A percentile compares a stretch with the other conserved stretches of the same genome.
Evolutionary conservation across 352 stramenopile genomes (phyloP).

Genomic region (Thraustochytrium striatum): DNA sequence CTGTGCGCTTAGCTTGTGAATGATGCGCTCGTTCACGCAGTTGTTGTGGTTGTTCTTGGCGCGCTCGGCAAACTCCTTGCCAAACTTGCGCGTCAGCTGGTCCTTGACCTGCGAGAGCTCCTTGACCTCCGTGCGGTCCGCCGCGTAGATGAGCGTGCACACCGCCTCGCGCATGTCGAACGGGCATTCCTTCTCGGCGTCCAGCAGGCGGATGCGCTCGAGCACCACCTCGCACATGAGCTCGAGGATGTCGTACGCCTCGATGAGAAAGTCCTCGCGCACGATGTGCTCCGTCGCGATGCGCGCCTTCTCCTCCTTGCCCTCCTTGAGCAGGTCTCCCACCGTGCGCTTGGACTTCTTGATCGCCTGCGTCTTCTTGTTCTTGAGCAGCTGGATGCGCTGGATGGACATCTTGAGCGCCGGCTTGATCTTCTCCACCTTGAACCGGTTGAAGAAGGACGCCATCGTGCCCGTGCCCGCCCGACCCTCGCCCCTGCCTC

Average conservation of each 20-base stretch:
- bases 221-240: constrained; percentile 85
- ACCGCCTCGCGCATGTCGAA: constrained; percentile 85
- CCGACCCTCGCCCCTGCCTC: too few species aligned
- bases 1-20: constrained; percentile 86
- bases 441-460: constrained; percentile 74
- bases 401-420: constrained; percentile 86
- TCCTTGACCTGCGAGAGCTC: constrained; percentile 77
- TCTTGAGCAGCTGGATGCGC: constrained; percentile 81
- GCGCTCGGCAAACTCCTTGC: constrained; percentile 71
- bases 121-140: constrained; percentile 80
- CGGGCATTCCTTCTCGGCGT: constrained; percentile 80
- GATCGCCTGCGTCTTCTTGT: constrained; percentile 78
- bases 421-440: constrained; percentile 82
- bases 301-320: constrained; percentile 86
- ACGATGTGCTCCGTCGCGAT: constrained; percentile 86
- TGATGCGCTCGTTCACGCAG: constrained; percentile 82
- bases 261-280: constrained; percentile 87
- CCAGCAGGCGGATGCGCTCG: constrained; percentile 84
- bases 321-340: constrained; percentile 67
- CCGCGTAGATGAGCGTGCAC: constrained; percentile 87
- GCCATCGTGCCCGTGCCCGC: constrained; percentile 21
- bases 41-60: constrained; percentile 76
- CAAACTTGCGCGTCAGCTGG: constrained; percentile 68
- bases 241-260: constrained; percentile 91
- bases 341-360: constrained; percentile 71